Percentiles rank a stretch among this genome's conserved stretches.
phyloP scores from a whole-genome alignment of 1,139 yeast species.

The Tardiomyces depauwii region DNA sequence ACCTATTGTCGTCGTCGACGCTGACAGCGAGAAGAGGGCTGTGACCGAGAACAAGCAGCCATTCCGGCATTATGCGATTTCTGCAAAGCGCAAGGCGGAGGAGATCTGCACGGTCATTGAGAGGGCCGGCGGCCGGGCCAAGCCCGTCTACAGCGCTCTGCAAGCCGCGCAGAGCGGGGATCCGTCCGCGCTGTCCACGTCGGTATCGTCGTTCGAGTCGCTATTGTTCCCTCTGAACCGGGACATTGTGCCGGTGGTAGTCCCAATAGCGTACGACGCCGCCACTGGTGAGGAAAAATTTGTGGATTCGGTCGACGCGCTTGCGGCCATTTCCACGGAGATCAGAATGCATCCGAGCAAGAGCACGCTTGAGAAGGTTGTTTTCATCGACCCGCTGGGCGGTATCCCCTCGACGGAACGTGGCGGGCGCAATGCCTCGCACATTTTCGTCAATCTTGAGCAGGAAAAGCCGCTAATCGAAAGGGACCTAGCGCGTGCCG shows the following conservation, averaged over 20 bases:
- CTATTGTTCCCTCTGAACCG: slow-evolving; percentile 25
- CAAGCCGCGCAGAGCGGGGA: background rate
- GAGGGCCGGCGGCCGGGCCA: slow-evolving; percentile 2
- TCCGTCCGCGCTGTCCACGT: slow-evolving; percentile 4
- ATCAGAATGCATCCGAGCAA: slow-evolving; percentile 18
- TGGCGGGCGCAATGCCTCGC: slow-evolving; percentile 43
- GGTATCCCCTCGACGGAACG: slow-evolving; percentile 88
- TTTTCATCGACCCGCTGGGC: slow-evolving; percentile 69
- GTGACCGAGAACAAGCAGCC: slow-evolving; percentile 11
- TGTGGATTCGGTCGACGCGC: slow-evolving; percentile 27
- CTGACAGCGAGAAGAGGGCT: slow-evolving; percentile 21
- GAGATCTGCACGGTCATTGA: slow-evolving; percentile 15
- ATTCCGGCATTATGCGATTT: slow-evolving; percentile 13
- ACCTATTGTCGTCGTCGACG: slow-evolving; percentile 30
- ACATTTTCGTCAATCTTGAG: slow-evolving; percentile 72
- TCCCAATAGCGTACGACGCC: slow-evolving; percentile 43
- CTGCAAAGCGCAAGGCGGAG: slow-evolving; percentile 15
- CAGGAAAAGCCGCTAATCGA: slow-evolving; percentile 68
- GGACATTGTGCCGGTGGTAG: slow-evolving; percentile 46
- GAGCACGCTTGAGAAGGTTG: slow-evolving; percentile 65
- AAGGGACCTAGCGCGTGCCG: slow-evolving; percentile 44
- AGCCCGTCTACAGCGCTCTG: background rate
- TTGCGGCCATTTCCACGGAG: slow-evolving; percentile 24
- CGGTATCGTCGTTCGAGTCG: slow-evolving; percentile 11
- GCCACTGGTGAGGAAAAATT: slow-evolving; percentile 29